A percentile compares a stretch with the other conserved stretches of the same genome.
phyloP scores from a whole-genome alignment of 768 basidiomycete genomes.

The Tylopilus subfusipes region DNA sequence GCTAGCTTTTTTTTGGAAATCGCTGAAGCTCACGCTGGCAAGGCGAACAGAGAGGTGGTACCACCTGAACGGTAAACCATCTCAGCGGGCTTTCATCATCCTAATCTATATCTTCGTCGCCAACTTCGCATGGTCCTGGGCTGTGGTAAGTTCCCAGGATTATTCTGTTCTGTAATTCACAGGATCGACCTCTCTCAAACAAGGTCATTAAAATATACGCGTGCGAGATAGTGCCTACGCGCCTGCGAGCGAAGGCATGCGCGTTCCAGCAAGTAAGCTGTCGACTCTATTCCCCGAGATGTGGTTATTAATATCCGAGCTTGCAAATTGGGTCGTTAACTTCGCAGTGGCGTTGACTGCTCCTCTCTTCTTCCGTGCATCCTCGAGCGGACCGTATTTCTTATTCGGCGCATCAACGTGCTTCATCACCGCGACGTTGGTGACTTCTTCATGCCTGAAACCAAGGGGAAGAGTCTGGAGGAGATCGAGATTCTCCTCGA shows the following conservation, averaged over 20 bases:
- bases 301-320: slow-evolving; percentile 11
- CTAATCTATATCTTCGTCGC: slow-evolving; percentile 47
- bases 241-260: slow-evolving; percentile 43
- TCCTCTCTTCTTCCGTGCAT: slow-evolving; percentile 43
- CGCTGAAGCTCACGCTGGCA: slow-evolving; percentile 39
- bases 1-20: slow-evolving; percentile 39
- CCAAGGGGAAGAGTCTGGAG: slow-evolving; percentile 42
- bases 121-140: slow-evolving; percentile 44
- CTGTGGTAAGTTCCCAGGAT: slow-evolving; percentile 28
- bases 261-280: slow-evolving; percentile 41
- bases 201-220: slow-evolving; percentile 38
- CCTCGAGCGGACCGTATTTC: slow-evolving; percentile 46
- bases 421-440: slow-evolving; percentile 35
- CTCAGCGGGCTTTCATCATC: slow-evolving; percentile 40
- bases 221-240: slow-evolving; percentile 47
- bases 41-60: slow-evolving; percentile 21
- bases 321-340: slow-evolving; percentile 35
- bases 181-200: background rate
- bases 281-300: background rate
- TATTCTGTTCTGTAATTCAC: background rate
- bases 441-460: slow-evolving; percentile 42
- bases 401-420: slow-evolving; percentile 39
- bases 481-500: slow-evolving; percentile 40
- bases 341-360: slow-evolving; percentile 44
- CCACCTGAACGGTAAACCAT: slow-evolving; percentile 19